A percentile compares a stretch with the other conserved stretches of the same genome.
These are phyloP conservation scores for Chiua virens DNA, from an alignment of 768 basidiomycete species.

Conservation along the genomic window DNA sequence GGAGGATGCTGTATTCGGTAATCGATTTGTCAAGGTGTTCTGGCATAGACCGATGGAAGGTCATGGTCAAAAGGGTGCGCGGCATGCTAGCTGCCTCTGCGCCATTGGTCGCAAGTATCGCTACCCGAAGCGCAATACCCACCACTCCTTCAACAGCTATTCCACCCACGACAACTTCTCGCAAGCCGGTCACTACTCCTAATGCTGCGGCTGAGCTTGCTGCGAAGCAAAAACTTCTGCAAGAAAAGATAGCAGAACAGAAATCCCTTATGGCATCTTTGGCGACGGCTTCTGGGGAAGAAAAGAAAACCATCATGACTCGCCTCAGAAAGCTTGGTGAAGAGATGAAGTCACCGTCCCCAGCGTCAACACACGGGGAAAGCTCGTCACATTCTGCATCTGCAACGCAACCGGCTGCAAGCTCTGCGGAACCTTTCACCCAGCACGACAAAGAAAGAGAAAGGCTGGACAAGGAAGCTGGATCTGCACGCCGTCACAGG, in stretches of 20 bases:
- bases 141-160: constrained; percentile 32
- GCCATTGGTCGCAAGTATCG: constrained; percentile 66
- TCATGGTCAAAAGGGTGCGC: constrained; percentile 75
- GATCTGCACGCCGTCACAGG: constrained; percentile 52
- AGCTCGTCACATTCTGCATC: constrained; percentile 27
- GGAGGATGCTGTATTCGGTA: constrained; percentile 92
- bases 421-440: constrained; percentile 30
- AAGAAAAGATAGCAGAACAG: constrained; percentile 86
- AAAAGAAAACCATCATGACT: constrained; percentile 79
- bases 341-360: constrained; percentile 60
- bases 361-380: constrained; percentile 30
- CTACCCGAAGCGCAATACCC: constrained; percentile 50
- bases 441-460: constrained; percentile 63
- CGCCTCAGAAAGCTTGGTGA: constrained; percentile 73
- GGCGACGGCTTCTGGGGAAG: constrained; percentile 58
- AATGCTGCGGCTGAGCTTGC: constrained; percentile 54
- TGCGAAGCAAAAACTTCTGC: constrained; percentile 71
- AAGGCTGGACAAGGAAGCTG: constrained; percentile 79
- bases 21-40: constrained; percentile 93
- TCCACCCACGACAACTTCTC: constrained; percentile 26
- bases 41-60: constrained; percentile 96
- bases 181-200: constrained; percentile 39
- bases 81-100: constrained; percentile 83
- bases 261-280: constrained; percentile 79
- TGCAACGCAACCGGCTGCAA: constrained; percentile 22